A percentile compares a stretch with the other conserved stretches of the same genome.
phyloP scores from a whole-genome alignment of 106 monocot genomes.

The Iris macrosiphon region DNA sequence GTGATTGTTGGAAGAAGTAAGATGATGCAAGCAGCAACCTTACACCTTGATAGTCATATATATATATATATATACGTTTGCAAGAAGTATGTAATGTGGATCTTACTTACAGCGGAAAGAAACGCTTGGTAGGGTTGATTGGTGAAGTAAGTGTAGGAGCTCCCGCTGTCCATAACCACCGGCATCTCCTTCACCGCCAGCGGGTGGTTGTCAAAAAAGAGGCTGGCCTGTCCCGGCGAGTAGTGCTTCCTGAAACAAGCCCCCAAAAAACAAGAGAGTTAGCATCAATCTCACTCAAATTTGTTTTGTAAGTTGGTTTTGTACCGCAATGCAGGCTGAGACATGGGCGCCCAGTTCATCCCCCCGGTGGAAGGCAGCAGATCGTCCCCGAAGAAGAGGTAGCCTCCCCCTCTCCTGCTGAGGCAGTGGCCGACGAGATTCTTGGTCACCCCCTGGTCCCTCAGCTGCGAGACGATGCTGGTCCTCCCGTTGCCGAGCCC shows the following conservation, averaged over 20 bases:
- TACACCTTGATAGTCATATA: too few species aligned
- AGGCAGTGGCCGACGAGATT: constrained; percentile 79
- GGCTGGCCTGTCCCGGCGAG: constrained; percentile 44
- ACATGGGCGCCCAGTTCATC: constrained; percentile 55
- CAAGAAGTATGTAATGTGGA: too few species aligned
- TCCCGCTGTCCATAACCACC: constrained; percentile 80
- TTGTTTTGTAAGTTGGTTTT: not conserved
- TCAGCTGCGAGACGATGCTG: constrained; percentile 57
- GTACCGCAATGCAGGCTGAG: constrained; percentile 21
- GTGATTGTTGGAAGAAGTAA: too few species aligned
- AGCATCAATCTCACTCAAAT: not conserved
- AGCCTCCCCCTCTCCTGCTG: constrained; percentile 43
- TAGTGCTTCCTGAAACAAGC: constrained; percentile 45
- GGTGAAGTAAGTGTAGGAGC: constrained; percentile 72
- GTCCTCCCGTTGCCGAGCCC: constrained; percentile 54
- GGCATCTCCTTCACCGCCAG: constrained; percentile 32
- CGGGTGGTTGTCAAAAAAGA: constrained; percentile 35
- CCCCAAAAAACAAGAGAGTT: not conserved
- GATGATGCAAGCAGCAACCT: too few species aligned
- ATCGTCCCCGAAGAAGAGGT: constrained; percentile 72
- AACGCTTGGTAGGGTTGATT: constrained; percentile 42
- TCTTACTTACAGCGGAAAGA: constrained; percentile 37
- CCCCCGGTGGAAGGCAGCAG: constrained; percentile 38
- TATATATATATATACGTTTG: too few species aligned
- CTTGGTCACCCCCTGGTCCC: constrained; percentile 39